phyloP scores from a whole-genome alignment of 2,329 filamentous ascomycete species.

The Fusarium robinianum region DNA sequence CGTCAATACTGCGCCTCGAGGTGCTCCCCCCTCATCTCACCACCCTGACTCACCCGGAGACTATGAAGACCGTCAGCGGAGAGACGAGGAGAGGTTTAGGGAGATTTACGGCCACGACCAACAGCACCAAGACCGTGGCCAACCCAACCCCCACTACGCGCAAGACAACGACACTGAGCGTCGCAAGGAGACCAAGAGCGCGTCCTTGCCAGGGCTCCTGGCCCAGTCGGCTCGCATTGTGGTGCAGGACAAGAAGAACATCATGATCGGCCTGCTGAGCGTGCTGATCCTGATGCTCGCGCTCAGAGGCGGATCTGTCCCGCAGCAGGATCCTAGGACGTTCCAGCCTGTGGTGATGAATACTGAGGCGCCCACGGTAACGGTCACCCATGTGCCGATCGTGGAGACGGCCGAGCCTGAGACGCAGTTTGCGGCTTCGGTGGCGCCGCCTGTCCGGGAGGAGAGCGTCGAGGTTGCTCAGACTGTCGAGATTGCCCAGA shows the following conservation, averaged over 20 bases:
- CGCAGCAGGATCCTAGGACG: constrained; percentile 28
- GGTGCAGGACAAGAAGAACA: constrained; percentile 62
- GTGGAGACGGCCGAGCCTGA: constrained; percentile 11
- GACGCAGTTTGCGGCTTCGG: constrained; percentile 13
- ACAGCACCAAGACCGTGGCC: constrained; percentile 16
- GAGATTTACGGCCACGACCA: constrained; percentile 52
- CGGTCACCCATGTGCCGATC: constrained; percentile 28
- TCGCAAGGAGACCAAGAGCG: constrained; percentile 44
- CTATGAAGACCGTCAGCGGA: constrained; percentile 43
- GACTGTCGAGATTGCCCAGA: too few relatives aligned
- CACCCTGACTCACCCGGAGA: constrained; percentile 7
- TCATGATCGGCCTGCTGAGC: constrained; percentile 60
- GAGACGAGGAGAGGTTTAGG: constrained; percentile 56
- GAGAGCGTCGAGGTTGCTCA: too few relatives aligned
- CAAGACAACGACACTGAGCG: constrained; percentile 41
- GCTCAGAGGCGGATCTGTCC: constrained; percentile 37
- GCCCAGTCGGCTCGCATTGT: constrained; percentile 58
- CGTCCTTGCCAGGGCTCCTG: constrained; percentile 58
- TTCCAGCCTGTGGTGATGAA: constrained; percentile 41
- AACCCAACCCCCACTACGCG: constrained; percentile 41
- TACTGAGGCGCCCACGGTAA: constrained; percentile 32
- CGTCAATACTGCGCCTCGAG: constrained; percentile 3
- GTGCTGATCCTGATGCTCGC: constrained; percentile 59
- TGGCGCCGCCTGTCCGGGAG: constrained; percentile 10
- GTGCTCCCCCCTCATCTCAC: constrained; percentile 14